Evolutionary conservation across 352 stramenopile species (phyloP), one percentile per base, ranked within the genome.

Genomic region (Phytophthora tentaculata): DNA sequence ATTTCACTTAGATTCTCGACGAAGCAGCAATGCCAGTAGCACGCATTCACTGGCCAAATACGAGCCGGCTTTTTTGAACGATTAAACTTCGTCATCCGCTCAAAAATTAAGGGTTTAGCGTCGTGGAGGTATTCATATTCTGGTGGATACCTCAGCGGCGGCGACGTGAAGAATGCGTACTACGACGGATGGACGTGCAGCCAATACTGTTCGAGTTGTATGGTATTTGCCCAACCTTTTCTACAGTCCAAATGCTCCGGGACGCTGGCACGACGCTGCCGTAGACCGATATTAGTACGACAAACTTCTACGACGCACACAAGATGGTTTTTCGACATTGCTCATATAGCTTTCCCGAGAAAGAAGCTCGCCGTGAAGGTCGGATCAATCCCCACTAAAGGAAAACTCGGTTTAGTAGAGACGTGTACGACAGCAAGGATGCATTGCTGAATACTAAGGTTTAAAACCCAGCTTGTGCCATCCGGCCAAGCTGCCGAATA

Each of bases 171-270:
- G 32, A 39, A 39, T 14, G 32, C 32, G 10, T 39, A 39, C 26
- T 32, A 32, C 32, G 14, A 39, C 32, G 44, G 61, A 16, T 74
- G 67, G 67, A 70, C 61, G 5, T 74, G 59, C 29, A 35, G 9
- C 2, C 60, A 74, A 16, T 69, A 67, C 19, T 74, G 67, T 17
- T 67, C 67, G 23, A 63, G 6, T 26, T 43, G 57, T 6, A 51
- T 74, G 10, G 67, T n/a, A 10, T 74, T 70, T 66, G 61, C 60
- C 23, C 43, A 56, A 13, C 6, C 55, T 69, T n/a, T 74, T 29
- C n/a, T 20, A 12, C 16, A 35, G 26, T n/a, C 8, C 64, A 5
- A 59, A 59, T 32, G 54, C 28, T 32, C 28, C 28, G 28, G 28
- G 28, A 8, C 5, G 28, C 5, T 32, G 9, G 28, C 28, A 32